Base-by-base conservation (phyloP, 2,329 filamentous ascomycete species). In the Albophoma yamanashiensis region DNA sequence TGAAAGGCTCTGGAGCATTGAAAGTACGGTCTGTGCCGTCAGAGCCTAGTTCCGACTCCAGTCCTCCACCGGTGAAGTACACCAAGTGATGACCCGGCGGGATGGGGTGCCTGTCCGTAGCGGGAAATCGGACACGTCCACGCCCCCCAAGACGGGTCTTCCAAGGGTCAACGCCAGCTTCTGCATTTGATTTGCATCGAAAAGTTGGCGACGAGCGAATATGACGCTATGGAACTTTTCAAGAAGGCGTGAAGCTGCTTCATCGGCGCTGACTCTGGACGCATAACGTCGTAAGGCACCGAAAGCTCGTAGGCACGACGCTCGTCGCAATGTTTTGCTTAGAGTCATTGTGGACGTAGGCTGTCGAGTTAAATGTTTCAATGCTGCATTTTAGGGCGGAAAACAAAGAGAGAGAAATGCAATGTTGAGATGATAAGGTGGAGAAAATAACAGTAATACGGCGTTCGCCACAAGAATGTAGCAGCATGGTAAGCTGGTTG, bases 161-260 rank as follows among this genome's bases (percentile, higher is more conserved):
- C 78, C 76, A 5, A 89, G 78, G 0, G 84, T 86, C 8, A 86
- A 71, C 2, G 79, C 77, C 12, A 89, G 76, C 53, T 84, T 83
- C 61, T 86, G 84, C 0, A 88, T 73, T 67, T 88, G 85, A 64
- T 87, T 87, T 15, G 75, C 77, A 67, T 88, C 85, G 8, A 88
- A 73, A 4, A 78, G 60, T 66, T 88, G 85, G 6, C 64, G 69
- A 4, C 71, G 69, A 4, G 65, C 60, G 3, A 67, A 61, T 0
- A 69, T 65, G 40, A 68, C 69, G 38, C 66, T 61, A 12, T 66
- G 62, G 52, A 74, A 74, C 5, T 61, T 67, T 4, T 69, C 65
- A 9, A 71, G 63, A 1, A 79, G 65, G 52, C 69, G 64, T 0
- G 69, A 65, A 17, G 73, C 71, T 3, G 73, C 70, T 15, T 73